These are phyloP conservation scores for Poteriospumella lacustris DNA, from an alignment of 108 stramenopile genomes.

Conservation along the genomic window DNA sequence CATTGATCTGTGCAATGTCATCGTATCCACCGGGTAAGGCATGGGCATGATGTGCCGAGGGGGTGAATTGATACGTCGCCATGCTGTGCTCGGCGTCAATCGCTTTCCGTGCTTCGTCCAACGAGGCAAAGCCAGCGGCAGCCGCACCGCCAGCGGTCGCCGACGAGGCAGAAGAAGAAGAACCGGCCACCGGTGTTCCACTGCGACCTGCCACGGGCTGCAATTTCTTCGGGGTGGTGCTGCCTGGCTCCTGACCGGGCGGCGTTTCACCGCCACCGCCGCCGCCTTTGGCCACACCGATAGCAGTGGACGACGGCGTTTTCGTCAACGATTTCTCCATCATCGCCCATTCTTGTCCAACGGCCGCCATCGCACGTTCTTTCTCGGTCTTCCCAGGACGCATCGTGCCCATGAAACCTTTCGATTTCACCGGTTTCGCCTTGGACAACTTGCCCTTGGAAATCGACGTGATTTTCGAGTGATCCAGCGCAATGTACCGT, in stretches of 20 bases:
- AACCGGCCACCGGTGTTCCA: no score
- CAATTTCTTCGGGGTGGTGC: background rate
- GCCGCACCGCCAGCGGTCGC: background rate
- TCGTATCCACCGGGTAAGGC: background rate
- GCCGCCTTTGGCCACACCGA: background rate
- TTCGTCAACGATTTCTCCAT: background rate
- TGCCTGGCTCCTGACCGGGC: background rate
- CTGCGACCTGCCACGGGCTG: no score
- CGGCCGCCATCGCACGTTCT: constrained; percentile 9
- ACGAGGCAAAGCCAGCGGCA: background rate
- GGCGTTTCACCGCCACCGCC: background rate
- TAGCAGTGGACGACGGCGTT: background rate
- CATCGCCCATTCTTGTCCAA: constrained; percentile 18
- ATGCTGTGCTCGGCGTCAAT: background rate
- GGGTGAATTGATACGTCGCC: no score
- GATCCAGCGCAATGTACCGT: constrained; percentile 79
- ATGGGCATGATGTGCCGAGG: no score
- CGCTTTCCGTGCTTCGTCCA: background rate
- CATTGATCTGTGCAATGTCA: background rate
- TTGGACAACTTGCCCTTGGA: constrained; percentile 2
- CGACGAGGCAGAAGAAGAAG: background rate
- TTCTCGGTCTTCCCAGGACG: background rate
- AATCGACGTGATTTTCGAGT: constrained; percentile 62
- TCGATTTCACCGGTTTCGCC: background rate
- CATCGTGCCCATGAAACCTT: background rate